Evolutionary conservation across 805 yeast species (phyloP).

Genomic region (Clavispora carvajalis): DNA sequence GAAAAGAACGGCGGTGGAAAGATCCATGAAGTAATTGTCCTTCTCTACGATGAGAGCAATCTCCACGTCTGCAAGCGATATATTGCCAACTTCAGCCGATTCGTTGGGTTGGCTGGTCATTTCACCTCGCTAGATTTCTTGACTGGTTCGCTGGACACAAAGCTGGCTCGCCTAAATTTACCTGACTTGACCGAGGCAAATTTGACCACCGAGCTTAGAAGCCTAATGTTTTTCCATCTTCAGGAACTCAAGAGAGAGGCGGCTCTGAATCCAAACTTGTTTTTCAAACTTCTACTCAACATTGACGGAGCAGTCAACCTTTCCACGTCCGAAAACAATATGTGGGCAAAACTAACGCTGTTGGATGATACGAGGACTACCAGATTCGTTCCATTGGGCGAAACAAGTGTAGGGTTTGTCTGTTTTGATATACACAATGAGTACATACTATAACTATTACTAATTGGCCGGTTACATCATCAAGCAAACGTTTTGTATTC

Average conservation of each 20-base stretch:
- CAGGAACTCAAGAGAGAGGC: constrained; percentile 23
- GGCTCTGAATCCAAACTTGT: constrained; percentile 6
- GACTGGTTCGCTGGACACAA: constrained; percentile 14
- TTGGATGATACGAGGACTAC: constrained; percentile 6
- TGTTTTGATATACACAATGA: constrained; percentile 29
- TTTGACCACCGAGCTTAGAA: constrained; percentile 26
- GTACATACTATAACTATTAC: constrained; percentile 10
- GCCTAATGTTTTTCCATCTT: constrained; percentile 26
- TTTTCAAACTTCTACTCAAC: constrained; percentile 24
- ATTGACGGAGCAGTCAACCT: constrained; percentile 16
- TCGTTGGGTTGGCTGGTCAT: constrained; percentile 19
- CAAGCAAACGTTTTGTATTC: background rate
- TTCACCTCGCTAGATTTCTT: constrained; percentile 12
- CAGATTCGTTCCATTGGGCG: constrained; percentile 19
- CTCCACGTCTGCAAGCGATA: constrained; percentile 34
- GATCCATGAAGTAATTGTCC: constrained; percentile 30
- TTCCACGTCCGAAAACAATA: constrained; percentile 10
- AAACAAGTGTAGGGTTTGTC: constrained; percentile 22
- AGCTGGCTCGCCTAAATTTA: constrained; percentile 18
- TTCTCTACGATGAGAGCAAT: constrained; percentile 29
- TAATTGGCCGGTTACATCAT: background rate
- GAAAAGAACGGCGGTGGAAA: constrained; percentile 20
- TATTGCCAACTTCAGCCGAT: constrained; percentile 28
- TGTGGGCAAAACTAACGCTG: constrained; percentile 22
- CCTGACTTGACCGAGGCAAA: constrained; percentile 29